Evolutionary conservation across 805 yeast species (phyloP).

Genomic region (Wickerhamomyces tratensis): DNA sequence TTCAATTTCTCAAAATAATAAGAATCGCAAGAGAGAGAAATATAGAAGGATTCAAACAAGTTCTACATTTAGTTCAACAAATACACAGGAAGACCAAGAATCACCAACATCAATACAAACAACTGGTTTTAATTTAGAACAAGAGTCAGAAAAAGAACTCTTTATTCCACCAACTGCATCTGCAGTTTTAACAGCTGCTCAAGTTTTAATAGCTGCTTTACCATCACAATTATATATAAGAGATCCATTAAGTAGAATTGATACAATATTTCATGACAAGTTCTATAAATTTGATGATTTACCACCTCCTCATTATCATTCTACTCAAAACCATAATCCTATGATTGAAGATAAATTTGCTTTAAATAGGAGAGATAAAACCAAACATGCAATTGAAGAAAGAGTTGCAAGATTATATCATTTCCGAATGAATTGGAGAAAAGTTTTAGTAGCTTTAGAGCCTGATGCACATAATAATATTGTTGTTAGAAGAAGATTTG

Average conservation of each 20-base stretch:
- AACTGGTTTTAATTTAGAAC: background rate
- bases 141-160: slow-evolving; percentile 1
- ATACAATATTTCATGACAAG: slow-evolving; percentile 74
- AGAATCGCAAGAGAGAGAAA: slow-evolving; percentile 11
- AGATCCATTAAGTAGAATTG: slow-evolving; percentile 56
- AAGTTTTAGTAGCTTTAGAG: slow-evolving; percentile 72
- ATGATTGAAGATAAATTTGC: background rate
- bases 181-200: slow-evolving; percentile 68
- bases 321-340: slow-evolving; percentile 7
- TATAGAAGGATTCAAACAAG: slow-evolving; percentile 18
- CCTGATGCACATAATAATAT: slow-evolving; percentile 97
- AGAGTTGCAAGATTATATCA: slow-evolving; percentile 87
- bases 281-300: slow-evolving; percentile 56
- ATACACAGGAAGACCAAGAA: background rate
- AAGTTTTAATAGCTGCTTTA: slow-evolving; percentile 68
- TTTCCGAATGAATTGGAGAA: slow-evolving; percentile 76
- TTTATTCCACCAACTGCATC: slow-evolving; percentile 63
- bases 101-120: no score
- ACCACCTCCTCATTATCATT: slow-evolving; percentile 41
- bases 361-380: background rate
- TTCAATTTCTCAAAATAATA: background rate
- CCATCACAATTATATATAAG: slow-evolving; percentile 61
- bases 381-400: slow-evolving; percentile 33
- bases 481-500: slow-evolving; percentile 76
- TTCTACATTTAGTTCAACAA: background rate